Evolutionary conservation across 2,329 filamentous ascomycete genomes (phyloP).

Genomic region (Chrysoporthe cubensis): DNA sequence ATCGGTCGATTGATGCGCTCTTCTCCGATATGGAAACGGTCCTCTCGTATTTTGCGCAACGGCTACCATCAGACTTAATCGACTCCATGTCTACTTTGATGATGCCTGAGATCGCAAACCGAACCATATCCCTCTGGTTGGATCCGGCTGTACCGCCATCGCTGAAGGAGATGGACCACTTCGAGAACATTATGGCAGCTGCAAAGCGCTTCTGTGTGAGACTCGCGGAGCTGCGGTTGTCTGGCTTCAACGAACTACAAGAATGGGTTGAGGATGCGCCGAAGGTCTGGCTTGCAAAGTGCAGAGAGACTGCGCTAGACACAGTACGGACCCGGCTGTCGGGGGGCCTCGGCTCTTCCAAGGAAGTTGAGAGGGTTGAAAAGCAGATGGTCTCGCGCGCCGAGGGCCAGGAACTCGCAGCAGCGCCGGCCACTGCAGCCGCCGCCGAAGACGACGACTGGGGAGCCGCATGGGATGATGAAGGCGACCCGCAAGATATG

Average conservation of each 20-base stretch:
- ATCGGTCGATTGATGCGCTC: slow-evolving; percentile 53
- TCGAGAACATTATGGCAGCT: slow-evolving; percentile 70
- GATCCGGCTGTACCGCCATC: slow-evolving; percentile 76
- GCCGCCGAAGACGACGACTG: slow-evolving; percentile 63
- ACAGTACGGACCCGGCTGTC: slow-evolving; percentile 71
- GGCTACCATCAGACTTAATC: slow-evolving; percentile 58
- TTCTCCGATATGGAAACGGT: slow-evolving; percentile 58
- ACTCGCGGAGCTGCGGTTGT: slow-evolving; percentile 67
- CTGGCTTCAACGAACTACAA: slow-evolving; percentile 63
- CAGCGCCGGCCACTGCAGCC: slow-evolving; percentile 41
- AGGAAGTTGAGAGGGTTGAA: slow-evolving; percentile 80
- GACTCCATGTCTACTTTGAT: slow-evolving; percentile 69
- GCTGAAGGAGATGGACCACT: slow-evolving; percentile 70
- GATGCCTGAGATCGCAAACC: slow-evolving; percentile 69
- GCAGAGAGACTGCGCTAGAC: slow-evolving; percentile 78
- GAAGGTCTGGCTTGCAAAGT: slow-evolving; percentile 82
- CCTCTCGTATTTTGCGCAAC: slow-evolving; percentile 55
- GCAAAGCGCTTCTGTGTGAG: slow-evolving; percentile 67
- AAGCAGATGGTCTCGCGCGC: slow-evolving; percentile 74
- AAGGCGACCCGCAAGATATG: slow-evolving; percentile 50
- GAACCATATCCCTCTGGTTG: slow-evolving; percentile 75
- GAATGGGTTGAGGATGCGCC: slow-evolving; percentile 84
- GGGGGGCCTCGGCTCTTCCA: slow-evolving; percentile 65
- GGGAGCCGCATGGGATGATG: slow-evolving; percentile 80
- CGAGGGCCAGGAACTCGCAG: slow-evolving; percentile 67